A percentile compares a stretch with the other conserved stretches of the same genome.
These are phyloP conservation scores for Magnaporthiopsis incrustans DNA, from an alignment of 2,329 filamentous ascomycete species.

Conservation along the genomic window DNA sequence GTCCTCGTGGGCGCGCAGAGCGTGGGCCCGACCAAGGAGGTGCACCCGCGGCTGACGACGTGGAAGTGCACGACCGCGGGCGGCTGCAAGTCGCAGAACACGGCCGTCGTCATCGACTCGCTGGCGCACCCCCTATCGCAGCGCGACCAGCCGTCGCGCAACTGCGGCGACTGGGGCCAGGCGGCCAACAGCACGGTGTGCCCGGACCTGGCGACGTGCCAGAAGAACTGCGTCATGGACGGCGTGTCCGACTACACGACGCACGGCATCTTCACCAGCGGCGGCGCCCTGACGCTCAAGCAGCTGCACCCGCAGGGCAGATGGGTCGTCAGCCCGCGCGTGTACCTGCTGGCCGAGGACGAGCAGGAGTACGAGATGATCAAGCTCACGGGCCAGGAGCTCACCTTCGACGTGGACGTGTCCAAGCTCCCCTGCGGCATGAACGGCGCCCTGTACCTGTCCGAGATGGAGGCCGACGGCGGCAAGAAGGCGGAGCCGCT, in stretches of 20 bases:
- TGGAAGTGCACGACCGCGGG: slow-evolving; percentile 15
- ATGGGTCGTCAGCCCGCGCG: slow-evolving; percentile 27
- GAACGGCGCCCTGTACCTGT: slow-evolving; percentile 56
- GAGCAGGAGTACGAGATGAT: slow-evolving; percentile 49
- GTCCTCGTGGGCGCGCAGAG: slow-evolving; percentile 21
- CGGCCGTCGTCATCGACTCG: slow-evolving; percentile 16
- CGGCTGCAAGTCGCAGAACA: slow-evolving; percentile 16
- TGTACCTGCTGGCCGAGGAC: slow-evolving; percentile 46
- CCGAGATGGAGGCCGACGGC: slow-evolving; percentile 52
- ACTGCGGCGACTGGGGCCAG: slow-evolving; percentile 11
- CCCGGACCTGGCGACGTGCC: slow-evolving; percentile 34
- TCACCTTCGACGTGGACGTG: slow-evolving; percentile 56
- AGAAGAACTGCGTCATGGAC: slow-evolving; percentile 41
- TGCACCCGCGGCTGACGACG: slow-evolving; percentile 18
- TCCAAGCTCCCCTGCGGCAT: slow-evolving; percentile 53
- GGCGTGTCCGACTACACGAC: slow-evolving; percentile 35
- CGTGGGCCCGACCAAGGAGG: slow-evolving; percentile 10
- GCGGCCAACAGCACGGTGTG: slow-evolving; percentile 30
- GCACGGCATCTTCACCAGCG: slow-evolving; percentile 15
- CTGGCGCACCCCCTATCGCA: slow-evolving; percentile 16
- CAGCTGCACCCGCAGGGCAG: slow-evolving; percentile 16
- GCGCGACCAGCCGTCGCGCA: slow-evolving; percentile 9
- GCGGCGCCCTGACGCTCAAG: slow-evolving; percentile 16
- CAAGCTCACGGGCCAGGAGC: slow-evolving; percentile 48
- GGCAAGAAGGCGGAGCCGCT: slow-evolving; percentile 32